Evolutionary conservation across 441 rosid species (phyloP).

Genomic region (Populus hybrid): DNA sequence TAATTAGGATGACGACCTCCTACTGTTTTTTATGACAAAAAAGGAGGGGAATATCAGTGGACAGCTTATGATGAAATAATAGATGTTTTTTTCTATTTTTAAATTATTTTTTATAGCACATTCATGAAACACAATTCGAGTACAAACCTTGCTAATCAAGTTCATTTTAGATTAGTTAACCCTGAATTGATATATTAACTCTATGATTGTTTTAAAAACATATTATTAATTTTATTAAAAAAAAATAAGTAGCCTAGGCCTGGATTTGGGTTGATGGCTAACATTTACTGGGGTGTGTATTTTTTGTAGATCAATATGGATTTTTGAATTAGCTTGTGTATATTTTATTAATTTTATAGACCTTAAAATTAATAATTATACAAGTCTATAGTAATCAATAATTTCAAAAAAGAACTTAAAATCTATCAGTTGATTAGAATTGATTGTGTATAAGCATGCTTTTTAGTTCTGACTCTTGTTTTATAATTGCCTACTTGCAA

Average conservation of each 20-base stretch:
- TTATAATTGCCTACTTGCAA: background rate
- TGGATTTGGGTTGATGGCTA: background rate
- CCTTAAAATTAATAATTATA: too few species aligned
- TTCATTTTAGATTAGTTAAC: background rate
- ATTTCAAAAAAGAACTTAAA: too few species aligned
- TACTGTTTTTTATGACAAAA: background rate
- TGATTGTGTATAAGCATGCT: background rate
- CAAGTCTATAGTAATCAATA: too few species aligned
- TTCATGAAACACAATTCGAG: background rate
- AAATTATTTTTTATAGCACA: background rate
- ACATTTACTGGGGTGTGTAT: background rate
- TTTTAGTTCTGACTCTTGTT: background rate
- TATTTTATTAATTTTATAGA: too few species aligned
- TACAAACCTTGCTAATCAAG: background rate
- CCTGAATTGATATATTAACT: background rate
- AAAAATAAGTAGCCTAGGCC: too few species aligned
- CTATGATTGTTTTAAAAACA: background rate
- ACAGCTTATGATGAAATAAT: background rate
- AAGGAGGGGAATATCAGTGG: background rate
- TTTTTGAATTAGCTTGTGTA: too few species aligned
- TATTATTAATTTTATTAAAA: too few species aligned
- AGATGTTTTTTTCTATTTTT: background rate
- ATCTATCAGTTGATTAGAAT: too few species aligned
- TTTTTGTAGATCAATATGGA: too few species aligned
- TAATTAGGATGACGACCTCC: background rate